phyloP scores from a whole-genome alignment of 1,284 basidiomycete species.

The Chondrostereum purpureum region DNA sequence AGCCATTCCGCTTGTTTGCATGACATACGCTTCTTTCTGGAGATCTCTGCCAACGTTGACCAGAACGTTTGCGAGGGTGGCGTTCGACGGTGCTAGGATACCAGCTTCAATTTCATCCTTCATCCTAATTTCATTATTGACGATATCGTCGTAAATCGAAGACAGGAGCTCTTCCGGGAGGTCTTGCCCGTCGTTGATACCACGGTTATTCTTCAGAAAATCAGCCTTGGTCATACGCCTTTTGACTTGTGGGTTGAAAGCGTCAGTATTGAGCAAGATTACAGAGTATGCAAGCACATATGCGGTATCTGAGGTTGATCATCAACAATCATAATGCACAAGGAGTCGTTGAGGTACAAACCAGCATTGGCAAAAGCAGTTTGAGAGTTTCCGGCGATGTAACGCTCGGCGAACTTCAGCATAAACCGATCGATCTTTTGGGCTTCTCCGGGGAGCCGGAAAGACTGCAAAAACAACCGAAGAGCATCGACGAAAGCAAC shows the following conservation, averaged over 20 bases:
- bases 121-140: slow-evolving; percentile 91
- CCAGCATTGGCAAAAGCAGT: slow-evolving; percentile 82
- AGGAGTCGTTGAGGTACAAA: slow-evolving; percentile 29
- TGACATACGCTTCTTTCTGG: slow-evolving; percentile 89
- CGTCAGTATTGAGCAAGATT: slow-evolving; percentile 94
- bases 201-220: slow-evolving; percentile 90
- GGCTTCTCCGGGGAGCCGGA: slow-evolving; percentile 91
- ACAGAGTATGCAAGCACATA: slow-evolving; percentile 93
- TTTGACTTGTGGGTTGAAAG: slow-evolving; percentile 91
- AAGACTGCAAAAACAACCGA: slow-evolving; percentile 83
- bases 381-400: slow-evolving; percentile 79
- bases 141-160: slow-evolving; percentile 84
- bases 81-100: slow-evolving; percentile 41
- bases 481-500: slow-evolving; percentile 83
- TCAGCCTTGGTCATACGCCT: slow-evolving; percentile 86
- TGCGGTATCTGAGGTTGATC: slow-evolving; percentile 62
- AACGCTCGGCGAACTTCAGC: slow-evolving; percentile 96
- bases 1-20: slow-evolving; percentile 92
- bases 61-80: slow-evolving; percentile 75
- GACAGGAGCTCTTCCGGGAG: slow-evolving; percentile 81
- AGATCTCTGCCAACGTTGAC: slow-evolving; percentile 88
- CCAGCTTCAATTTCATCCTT: slow-evolving; percentile 85
- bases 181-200: slow-evolving; percentile 87
- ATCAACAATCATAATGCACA: slow-evolving; percentile 5
- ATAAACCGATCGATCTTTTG: slow-evolving; percentile 99